phyloP scores from a whole-genome alignment of 2,329 filamentous ascomycete genomes.

The Stagonosporopsis tanaceti region DNA sequence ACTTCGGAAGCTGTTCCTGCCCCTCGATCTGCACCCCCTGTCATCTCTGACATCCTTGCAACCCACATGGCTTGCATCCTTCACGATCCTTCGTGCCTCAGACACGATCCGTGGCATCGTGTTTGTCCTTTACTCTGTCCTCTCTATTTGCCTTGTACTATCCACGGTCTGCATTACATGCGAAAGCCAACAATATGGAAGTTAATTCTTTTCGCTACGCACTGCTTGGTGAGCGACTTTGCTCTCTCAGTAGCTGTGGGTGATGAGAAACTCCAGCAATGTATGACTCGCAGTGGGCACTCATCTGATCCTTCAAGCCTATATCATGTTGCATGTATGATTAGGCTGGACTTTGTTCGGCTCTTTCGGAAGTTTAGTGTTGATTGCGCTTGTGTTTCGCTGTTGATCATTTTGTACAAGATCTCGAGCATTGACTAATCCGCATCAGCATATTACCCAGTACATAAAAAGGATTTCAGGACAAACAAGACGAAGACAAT shows the following conservation, averaged over 20 bases:
- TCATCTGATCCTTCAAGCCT: background rate
- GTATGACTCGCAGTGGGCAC: background rate
- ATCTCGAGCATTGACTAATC: background rate
- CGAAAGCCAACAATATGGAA: too few species aligned
- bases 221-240: background rate
- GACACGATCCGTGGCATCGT: background rate
- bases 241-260: too few species aligned
- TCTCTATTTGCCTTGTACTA: background rate
- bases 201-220: background rate
- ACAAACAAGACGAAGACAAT: conserved; percentile 48
- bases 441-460: background rate
- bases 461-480: conserved; percentile 49
- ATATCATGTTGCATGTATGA: background rate
- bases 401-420: background rate
- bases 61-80: conserved; percentile 40
- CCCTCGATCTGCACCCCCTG: conserved; percentile 9
- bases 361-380: background rate
- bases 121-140: background rate
- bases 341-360: background rate
- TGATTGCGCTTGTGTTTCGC: background rate
- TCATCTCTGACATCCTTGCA: conserved; percentile 46
- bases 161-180: background rate
- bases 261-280: background rate
- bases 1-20: conserved; percentile 35
- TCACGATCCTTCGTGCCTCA: background rate